These are phyloP conservation scores for Solanum chiquidenum DNA, from an alignment of 257 asterid species.

Conservation along the genomic window DNA sequence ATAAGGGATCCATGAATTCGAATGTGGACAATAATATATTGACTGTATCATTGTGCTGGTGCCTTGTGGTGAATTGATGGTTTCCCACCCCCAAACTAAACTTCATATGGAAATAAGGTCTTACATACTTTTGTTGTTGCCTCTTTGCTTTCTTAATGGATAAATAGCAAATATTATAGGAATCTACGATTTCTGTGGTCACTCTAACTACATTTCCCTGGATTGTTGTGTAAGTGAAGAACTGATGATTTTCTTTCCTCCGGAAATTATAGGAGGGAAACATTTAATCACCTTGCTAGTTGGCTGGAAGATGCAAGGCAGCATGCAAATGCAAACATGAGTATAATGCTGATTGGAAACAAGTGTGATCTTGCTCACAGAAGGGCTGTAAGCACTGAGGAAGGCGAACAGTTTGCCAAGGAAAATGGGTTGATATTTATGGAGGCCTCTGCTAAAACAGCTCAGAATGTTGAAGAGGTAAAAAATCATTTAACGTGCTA, in stretches of 20 bases:
- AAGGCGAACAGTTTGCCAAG: constrained; percentile 75
- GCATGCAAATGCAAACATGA: constrained; percentile 62
- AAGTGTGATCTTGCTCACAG: constrained; percentile 73
- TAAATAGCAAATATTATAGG: not conserved
- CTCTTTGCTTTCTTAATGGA: not conserved
- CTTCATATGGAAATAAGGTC: not conserved
- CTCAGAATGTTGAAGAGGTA: constrained; percentile 23
- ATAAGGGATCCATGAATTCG: not conserved
- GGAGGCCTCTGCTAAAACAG: constrained; percentile 22
- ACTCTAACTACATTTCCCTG: not conserved
- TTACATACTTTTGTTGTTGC: not conserved
- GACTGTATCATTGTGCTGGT: not conserved
- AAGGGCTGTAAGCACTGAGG: constrained; percentile 81
- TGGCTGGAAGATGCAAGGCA: constrained; percentile 57
- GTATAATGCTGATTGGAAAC: constrained; percentile 74
- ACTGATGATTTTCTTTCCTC: not conserved
- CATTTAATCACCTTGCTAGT: constrained; percentile 23
- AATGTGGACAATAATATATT: not conserved
- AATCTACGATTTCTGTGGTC: not conserved
- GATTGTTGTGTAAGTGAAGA: not conserved
- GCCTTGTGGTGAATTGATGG: not conserved
- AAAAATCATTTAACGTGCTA: not conserved
- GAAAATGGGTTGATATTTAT: constrained; percentile 52
- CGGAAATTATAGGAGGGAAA: constrained; percentile 10
- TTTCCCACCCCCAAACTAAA: not conserved